These are phyloP conservation scores for Fusarium globosum DNA, from an alignment of 2,329 filamentous ascomycete genomes.

Conservation along the genomic window DNA sequence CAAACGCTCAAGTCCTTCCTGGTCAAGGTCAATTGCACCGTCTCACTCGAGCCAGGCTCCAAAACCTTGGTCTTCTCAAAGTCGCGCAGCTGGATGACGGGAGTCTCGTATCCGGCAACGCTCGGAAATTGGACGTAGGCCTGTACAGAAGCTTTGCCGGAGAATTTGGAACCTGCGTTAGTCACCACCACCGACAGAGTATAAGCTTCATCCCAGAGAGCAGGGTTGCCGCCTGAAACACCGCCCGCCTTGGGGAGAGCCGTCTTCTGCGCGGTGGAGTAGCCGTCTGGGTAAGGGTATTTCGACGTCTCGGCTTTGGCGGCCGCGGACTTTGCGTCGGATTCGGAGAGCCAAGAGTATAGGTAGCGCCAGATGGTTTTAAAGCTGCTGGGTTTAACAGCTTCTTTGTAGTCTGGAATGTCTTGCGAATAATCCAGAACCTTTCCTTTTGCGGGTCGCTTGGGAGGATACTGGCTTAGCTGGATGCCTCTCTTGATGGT, in stretches of 20 bases:
- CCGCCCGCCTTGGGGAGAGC: constrained; percentile 70
- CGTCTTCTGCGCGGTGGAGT: constrained; percentile 61
- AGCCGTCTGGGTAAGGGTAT: constrained; percentile 75
- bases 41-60: constrained; percentile 62
- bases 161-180: constrained; percentile 60
- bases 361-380: constrained; percentile 72
- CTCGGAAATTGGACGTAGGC: constrained; percentile 59
- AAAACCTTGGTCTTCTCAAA: constrained; percentile 75
- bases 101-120: constrained; percentile 66
- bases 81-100: constrained; percentile 73
- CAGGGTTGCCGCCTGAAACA: constrained; percentile 74
- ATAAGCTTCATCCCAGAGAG: constrained; percentile 66
- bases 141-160: constrained; percentile 60
- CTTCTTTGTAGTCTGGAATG: constrained; percentile 65
- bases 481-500: constrained; percentile 59
- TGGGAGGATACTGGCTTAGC: constrained; percentile 54
- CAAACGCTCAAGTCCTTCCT: constrained; percentile 79
- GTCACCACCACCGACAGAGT: constrained; percentile 58
- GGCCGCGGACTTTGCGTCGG: constrained; percentile 55
- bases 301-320: constrained; percentile 47
- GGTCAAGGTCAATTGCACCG: constrained; percentile 68
- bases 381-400: constrained; percentile 69
- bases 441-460: constrained; percentile 52
- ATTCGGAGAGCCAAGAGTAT: constrained; percentile 71
- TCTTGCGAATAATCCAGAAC: constrained; percentile 59